These are phyloP conservation scores for Teratosphaeria destructans DNA, from an alignment of 2,329 filamentous ascomycete genomes.

Conservation along the genomic window DNA sequence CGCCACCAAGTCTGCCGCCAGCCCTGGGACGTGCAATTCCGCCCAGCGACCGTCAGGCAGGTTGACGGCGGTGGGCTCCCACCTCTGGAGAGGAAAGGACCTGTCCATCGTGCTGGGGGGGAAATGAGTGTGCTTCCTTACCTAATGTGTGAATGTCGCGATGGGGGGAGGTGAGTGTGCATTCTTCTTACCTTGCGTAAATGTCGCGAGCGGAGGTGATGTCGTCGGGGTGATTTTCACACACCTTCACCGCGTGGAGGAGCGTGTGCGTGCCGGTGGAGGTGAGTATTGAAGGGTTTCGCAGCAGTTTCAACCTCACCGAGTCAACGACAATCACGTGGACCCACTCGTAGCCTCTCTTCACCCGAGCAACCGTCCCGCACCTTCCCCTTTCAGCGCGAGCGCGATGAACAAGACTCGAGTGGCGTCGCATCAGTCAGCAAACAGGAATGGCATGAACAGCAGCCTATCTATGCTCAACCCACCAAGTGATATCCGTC, in stretches of 20 bases:
- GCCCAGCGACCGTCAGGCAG: conserved; percentile 3
- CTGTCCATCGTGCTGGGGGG: conserved; percentile 10
- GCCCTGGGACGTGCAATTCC: background rate
- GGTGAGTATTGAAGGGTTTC: background rate
- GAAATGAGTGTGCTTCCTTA: background rate
- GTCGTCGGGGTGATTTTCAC: background rate
- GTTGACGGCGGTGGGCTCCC: conserved; percentile 9
- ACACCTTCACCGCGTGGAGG: background rate
- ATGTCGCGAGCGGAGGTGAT: background rate
- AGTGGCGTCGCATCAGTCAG: background rate
- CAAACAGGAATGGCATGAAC: background rate
- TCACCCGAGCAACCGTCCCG: background rate
- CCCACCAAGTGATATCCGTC: background rate
- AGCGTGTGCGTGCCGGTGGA: background rate
- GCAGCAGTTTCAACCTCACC: too few species aligned
- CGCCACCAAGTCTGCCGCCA: background rate
- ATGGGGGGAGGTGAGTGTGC: background rate
- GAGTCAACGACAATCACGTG: background rate
- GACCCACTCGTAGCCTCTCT: background rate
- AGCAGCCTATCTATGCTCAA: background rate
- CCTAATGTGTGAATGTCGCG: background rate
- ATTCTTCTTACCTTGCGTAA: background rate
- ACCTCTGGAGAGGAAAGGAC: conserved; percentile 8
- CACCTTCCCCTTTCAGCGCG: background rate
- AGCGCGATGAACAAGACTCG: background rate